Percentiles rank a stretch among this genome's conserved stretches.
phyloP scores from a whole-genome alignment of 306 rosid species.

The Styphnolobium japonicum region DNA sequence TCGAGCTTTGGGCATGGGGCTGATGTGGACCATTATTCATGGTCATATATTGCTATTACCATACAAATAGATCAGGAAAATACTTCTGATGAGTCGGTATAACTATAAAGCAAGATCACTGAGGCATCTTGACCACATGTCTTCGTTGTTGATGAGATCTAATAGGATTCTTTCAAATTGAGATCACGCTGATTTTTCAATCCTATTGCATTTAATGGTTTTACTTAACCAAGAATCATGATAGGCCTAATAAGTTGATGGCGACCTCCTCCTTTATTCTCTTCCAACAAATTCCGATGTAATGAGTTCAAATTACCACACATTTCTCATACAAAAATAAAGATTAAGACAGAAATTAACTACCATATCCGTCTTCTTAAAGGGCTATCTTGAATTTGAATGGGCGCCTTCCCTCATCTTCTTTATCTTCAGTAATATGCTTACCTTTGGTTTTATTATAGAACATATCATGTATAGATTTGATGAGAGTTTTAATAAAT shows the following conservation, averaged over 20 bases:
- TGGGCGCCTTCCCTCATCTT: not conserved
- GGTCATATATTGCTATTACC: not conserved
- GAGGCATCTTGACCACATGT: constrained; percentile 27
- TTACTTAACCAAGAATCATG: not conserved
- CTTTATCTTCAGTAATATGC: not conserved
- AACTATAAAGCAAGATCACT: not conserved
- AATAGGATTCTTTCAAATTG: constrained; percentile 28
- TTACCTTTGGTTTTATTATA: not conserved
- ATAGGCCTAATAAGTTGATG: not conserved
- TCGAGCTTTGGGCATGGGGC: not conserved
- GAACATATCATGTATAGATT: too few relatives aligned
- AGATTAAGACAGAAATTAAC: not conserved
- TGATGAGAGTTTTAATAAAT: not conserved
- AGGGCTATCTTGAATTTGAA: not conserved
- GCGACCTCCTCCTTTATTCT: not conserved
- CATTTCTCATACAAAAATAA: not conserved
- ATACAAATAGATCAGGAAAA: constrained; percentile 6
- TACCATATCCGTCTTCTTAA: not conserved
- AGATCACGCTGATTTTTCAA: not conserved
- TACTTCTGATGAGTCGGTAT: not conserved
- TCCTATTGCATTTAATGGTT: not conserved
- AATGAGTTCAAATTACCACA: not conserved
- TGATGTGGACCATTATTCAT: not conserved
- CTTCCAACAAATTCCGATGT: not conserved
- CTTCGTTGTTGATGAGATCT: not conserved